phyloP scores from a whole-genome alignment of 345 rosid species.

The Eucalyptus coolabah region DNA sequence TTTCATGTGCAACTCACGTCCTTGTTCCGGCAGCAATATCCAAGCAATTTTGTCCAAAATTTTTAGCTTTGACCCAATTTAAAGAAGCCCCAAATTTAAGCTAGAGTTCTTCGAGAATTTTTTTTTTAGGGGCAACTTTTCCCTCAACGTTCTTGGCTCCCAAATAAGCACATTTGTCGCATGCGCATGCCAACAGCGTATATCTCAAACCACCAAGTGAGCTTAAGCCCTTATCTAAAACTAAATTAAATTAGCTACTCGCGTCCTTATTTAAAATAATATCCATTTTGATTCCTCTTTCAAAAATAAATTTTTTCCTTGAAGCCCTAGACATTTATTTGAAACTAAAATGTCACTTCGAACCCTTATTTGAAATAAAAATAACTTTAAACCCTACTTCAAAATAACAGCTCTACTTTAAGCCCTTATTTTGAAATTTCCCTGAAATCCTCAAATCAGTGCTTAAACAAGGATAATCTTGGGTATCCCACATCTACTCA shows the following conservation, averaged over 20 bases:
- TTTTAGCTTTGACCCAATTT: background rate
- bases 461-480: background rate
- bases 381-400: too few relatives aligned
- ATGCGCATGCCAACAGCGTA: background rate
- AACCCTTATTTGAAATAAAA: background rate
- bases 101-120: background rate
- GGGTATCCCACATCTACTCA: background rate
- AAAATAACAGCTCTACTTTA: background rate
- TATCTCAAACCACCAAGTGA: background rate
- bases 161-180: background rate
- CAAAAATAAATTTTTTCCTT: background rate
- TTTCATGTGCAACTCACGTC: background rate
- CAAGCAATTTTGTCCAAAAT: background rate
- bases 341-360: background rate
- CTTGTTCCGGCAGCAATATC: background rate
- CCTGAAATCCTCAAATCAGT: background rate
- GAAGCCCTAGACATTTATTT: background rate
- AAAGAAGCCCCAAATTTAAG: background rate
- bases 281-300: background rate
- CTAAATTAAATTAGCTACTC: background rate
- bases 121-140: background rate
- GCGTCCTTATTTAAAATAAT: fast-evolving
- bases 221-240: background rate
- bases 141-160: background rate
- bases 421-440: background rate